Evolutionary conservation across 306 rosid species (phyloP).

Genomic region (Trichosanthes cucumerina): DNA sequence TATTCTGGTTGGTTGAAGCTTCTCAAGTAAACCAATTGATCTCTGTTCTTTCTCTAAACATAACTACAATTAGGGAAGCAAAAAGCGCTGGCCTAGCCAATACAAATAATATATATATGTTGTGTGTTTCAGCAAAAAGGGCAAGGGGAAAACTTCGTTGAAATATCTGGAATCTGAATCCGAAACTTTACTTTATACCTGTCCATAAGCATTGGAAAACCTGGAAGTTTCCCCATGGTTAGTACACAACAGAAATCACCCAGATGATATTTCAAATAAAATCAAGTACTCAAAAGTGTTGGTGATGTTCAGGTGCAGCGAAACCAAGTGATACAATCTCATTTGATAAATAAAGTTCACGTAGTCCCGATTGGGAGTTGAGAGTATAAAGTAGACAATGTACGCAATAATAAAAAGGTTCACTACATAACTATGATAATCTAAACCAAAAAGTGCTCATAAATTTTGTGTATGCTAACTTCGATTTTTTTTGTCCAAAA

Average conservation of each 20-base stretch:
- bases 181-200: neutral
- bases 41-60: slow-evolving; percentile 8
- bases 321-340: neutral
- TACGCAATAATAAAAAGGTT: neutral
- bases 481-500: neutral
- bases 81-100: slow-evolving; percentile 2
- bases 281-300: neutral
- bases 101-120: neutral
- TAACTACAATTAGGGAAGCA: slow-evolving; percentile 5
- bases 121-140: neutral
- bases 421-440: neutral
- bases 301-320: neutral
- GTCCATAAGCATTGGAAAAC: neutral
- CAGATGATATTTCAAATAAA: neutral
- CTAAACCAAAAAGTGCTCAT: neutral
- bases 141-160: neutral
- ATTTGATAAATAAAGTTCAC: neutral
- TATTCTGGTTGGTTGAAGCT: neutral
- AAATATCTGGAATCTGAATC: slow-evolving; percentile 10
- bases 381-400: neutral
- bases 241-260: neutral
- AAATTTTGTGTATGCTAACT: neutral
- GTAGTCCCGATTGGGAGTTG: neutral
- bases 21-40: neutral
- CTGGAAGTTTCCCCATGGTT: neutral